Conservation (phyloP, 148 eudicot species). For the Rhododendron molle region DNA sequence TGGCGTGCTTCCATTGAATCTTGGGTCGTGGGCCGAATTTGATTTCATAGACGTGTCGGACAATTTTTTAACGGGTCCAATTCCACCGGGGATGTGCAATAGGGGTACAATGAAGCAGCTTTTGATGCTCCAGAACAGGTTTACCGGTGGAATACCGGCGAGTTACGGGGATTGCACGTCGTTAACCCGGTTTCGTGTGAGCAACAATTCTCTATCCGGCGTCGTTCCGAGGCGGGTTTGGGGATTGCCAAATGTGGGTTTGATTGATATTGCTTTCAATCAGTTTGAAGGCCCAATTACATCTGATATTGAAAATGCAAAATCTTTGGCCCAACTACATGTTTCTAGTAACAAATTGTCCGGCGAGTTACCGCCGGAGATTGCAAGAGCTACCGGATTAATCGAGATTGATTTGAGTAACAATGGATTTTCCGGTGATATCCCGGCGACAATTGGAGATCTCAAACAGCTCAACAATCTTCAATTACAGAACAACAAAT, state of each 20-base stretch:
- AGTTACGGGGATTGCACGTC: constrained; percentile 59
- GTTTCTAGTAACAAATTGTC: constrained; percentile 49
- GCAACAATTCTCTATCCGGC: constrained; percentile 66
- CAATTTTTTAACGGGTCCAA: constrained; percentile 63
- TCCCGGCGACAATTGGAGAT: constrained; percentile 50
- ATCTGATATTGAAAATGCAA: constrained; percentile 51
- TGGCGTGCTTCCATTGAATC: constrained; percentile 55
- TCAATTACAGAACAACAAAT: constrained; percentile 45
- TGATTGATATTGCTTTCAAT: constrained; percentile 64
- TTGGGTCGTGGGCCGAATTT: constrained; percentile 84
- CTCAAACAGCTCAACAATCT: constrained; percentile 47
- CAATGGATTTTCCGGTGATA: constrained; percentile 43
- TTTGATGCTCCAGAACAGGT: constrained; percentile 59
- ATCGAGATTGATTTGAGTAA: constrained; percentile 36
- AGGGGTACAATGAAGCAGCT: constrained; percentile 56
- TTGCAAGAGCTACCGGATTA: constrained; percentile 41
- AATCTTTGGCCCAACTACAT: constrained; percentile 31
- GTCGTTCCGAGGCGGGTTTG: constrained; percentile 73
- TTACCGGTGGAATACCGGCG: constrained; percentile 68
- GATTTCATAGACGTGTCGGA: constrained; percentile 74
- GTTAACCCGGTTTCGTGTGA: constrained; percentile 71
- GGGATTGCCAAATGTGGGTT: constrained; percentile 60
- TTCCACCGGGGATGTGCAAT: constrained; percentile 89
- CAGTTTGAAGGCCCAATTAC: constrained; percentile 54
- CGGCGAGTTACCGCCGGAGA: constrained; percentile 56